Conservation (phyloP, 371 early-diverging fungal species). For the Coemansia sp. region DNA sequence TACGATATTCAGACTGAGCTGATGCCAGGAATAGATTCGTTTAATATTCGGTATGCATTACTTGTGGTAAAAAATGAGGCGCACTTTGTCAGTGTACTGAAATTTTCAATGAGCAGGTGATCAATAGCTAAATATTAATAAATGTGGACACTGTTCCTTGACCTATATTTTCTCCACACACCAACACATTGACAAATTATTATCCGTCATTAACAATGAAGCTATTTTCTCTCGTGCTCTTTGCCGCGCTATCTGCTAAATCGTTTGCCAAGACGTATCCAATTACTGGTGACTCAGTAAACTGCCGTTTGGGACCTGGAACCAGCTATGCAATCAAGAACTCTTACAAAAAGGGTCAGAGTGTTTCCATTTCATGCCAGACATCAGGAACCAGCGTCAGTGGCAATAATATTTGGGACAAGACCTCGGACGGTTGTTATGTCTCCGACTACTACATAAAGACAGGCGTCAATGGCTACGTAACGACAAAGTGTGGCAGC, state of each 20-base stretch:
- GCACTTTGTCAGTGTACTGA: too few species aligned
- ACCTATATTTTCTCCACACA: neutral
- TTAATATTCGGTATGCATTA: too few species aligned
- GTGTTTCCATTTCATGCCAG: slow-evolving; percentile 26
- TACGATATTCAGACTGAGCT: too few species aligned
- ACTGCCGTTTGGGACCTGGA: slow-evolving; percentile 33
- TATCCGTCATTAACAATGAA: slow-evolving; percentile 16
- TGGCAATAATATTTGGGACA: slow-evolving; percentile 27
- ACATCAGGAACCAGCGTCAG: slow-evolving; percentile 19
- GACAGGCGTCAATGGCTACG: slow-evolving; percentile 19
- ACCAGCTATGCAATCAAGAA: slow-evolving; percentile 20
- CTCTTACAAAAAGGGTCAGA: slow-evolving; percentile 18
- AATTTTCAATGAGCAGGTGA: too few species aligned
- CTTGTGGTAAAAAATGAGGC: too few species aligned
- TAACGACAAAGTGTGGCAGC: slow-evolving; percentile 17
- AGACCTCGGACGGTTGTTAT: slow-evolving; percentile 22
- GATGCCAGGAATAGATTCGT: too few species aligned
- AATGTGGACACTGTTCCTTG: too few species aligned
- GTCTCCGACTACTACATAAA: slow-evolving; percentile 25
- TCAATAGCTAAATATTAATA: too few species aligned
- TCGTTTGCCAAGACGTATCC: slow-evolving; percentile 14
- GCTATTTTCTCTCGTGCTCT: slow-evolving; percentile 8
- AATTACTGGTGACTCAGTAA: slow-evolving; percentile 16
- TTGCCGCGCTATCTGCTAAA: slow-evolving; percentile 7
- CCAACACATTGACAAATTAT: slow-evolving; percentile 11